These are phyloP conservation scores for Anethum foeniculum DNA, from an alignment of 140 eudicot genomes.

Conservation along the genomic window DNA sequence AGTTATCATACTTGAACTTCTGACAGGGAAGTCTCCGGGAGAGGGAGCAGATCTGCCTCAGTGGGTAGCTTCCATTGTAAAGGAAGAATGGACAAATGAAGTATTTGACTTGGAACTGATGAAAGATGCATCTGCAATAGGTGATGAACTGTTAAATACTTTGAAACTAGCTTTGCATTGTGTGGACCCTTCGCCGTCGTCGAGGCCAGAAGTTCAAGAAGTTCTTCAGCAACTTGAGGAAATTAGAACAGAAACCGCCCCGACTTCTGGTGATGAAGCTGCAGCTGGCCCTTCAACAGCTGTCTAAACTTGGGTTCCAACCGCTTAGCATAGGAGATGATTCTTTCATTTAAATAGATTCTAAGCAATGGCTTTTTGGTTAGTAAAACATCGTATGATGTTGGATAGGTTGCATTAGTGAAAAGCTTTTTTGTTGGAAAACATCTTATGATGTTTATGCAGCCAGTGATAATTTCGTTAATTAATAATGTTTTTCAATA, in stretches of 20 bases:
- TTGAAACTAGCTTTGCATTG: slow-evolving; percentile 88
- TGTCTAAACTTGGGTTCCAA: slow-evolving; percentile 18
- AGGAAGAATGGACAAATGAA: slow-evolving; percentile 96
- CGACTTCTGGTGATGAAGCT: slow-evolving; percentile 65
- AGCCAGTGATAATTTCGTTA: not conserved
- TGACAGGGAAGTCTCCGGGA: slow-evolving; percentile 91
- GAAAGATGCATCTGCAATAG: slow-evolving; percentile 81
- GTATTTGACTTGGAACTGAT: slow-evolving; percentile 86
- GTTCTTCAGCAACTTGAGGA: slow-evolving; percentile 81
- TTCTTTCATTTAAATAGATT: slow-evolving; percentile 5
- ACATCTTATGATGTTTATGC: not conserved
- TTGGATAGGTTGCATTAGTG: not conserved
- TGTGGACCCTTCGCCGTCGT: slow-evolving; percentile 79
- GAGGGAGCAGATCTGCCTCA: slow-evolving; percentile 80
- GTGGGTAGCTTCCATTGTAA: slow-evolving; percentile 93
- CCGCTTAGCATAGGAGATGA: slow-evolving; percentile 3
- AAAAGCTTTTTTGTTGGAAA: not conserved
- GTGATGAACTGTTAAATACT: slow-evolving; percentile 82
- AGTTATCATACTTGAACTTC: slow-evolving; percentile 69
- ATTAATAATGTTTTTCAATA: not conserved
- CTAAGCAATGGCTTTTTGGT: not conserved
- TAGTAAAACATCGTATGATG: slow-evolving; percentile 6
- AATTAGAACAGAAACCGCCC: slow-evolving; percentile 54
- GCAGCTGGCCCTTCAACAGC: slow-evolving; percentile 35
- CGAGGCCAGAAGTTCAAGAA: slow-evolving; percentile 74